These are phyloP conservation scores for Cardamine resedifolia DNA, from an alignment of 345 rosid species.

Conservation along the genomic window DNA sequence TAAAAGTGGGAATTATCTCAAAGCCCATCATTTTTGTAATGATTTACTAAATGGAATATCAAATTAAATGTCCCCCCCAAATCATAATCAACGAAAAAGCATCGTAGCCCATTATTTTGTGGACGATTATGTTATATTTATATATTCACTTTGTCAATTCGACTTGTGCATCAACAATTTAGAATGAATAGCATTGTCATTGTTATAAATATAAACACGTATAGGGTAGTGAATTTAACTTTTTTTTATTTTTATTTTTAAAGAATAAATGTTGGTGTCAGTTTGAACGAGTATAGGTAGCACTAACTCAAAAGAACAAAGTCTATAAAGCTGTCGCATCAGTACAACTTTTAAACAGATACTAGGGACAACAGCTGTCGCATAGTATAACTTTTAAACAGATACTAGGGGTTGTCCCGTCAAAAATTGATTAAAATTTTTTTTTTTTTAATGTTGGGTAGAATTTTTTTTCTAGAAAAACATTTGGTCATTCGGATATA, in stretches of 20 bases:
- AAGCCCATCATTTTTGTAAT: slow-evolving; percentile 20
- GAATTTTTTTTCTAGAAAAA: too few species aligned
- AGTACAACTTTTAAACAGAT: slow-evolving; percentile 30
- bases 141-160: neutral
- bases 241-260: neutral
- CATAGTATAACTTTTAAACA: too few species aligned
- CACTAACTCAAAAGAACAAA: slow-evolving; percentile 12
- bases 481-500: too few species aligned
- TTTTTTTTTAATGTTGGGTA: too few species aligned
- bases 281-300: slow-evolving; percentile 14
- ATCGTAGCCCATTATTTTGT: neutral
- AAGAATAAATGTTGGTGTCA: neutral
- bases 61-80: slow-evolving; percentile 15
- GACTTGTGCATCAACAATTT: slow-evolving; percentile 11
- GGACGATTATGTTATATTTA: neutral
- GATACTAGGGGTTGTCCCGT: too few species aligned
- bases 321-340: slow-evolving; percentile 29
- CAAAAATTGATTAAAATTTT: too few species aligned
- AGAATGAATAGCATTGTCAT: neutral
- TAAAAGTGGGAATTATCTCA: slow-evolving; percentile 29
- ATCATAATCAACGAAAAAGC: slow-evolving; percentile 19
- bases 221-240: neutral
- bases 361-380: too few species aligned
- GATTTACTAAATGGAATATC: slow-evolving; percentile 21
- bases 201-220: neutral